These are phyloP conservation scores for Arctium minus DNA, from an alignment of 129 eudicot genomes.

Conservation along the genomic window DNA sequence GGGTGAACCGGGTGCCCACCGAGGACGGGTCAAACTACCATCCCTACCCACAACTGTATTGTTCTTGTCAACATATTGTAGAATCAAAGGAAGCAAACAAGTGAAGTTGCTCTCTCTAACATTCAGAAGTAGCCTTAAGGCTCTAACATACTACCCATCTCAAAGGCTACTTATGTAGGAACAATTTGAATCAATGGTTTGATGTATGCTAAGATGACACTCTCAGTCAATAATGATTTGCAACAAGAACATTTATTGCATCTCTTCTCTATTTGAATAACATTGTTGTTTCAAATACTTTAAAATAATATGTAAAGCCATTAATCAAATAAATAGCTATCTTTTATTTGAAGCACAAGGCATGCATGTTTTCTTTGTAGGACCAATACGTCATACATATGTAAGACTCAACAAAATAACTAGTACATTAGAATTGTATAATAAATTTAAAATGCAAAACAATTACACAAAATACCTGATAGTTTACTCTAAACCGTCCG, in stretches of 20 bases:
- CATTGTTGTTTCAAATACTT: neutral
- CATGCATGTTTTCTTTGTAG: neutral
- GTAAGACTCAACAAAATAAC: neutral
- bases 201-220: neutral
- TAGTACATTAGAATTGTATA: neutral
- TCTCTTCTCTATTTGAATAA: neutral
- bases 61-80: neutral
- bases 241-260: neutral
- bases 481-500: slow-evolving; percentile 91
- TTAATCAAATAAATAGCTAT: neutral
- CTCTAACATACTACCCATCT: neutral
- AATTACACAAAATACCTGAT: slow-evolving; percentile 55
- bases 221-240: neutral
- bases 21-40: neutral
- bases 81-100: neutral
- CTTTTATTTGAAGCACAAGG: neutral
- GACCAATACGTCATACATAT: neutral
- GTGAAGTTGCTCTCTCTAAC: neutral
- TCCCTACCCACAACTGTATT: neutral
- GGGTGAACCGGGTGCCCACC: neutral
- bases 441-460: slow-evolving; percentile 2
- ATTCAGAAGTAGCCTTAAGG: neutral
- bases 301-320: neutral
- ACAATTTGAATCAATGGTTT: neutral
- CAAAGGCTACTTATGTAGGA: neutral